A percentile compares a stretch with the other conserved stretches of the same genome.
Evolutionary conservation across 2,329 filamentous ascomycete genomes (phyloP).

Genomic region (Cladosporium sp.): DNA sequence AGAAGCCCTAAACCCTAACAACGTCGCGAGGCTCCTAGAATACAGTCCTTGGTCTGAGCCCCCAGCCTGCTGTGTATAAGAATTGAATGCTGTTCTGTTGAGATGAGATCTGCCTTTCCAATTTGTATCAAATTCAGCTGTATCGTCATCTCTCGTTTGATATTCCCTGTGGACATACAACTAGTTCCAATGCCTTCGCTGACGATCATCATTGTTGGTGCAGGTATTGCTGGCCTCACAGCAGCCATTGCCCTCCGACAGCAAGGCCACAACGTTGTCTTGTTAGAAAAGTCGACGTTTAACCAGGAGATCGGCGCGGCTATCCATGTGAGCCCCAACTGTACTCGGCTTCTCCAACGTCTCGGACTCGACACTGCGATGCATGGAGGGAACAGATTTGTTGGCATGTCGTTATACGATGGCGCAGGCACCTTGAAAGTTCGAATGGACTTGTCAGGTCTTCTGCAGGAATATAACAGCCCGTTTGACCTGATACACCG

Average conservation of each 20-base stretch:
- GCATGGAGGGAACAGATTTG: slow-evolving; percentile 10
- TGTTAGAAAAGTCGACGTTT: slow-evolving; percentile 44
- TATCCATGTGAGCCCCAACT: slow-evolving; percentile 57
- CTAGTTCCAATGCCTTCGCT: slow-evolving; percentile 8
- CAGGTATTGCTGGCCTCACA: slow-evolving; percentile 26
- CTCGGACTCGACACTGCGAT: slow-evolving; percentile 8
- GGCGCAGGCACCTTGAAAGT: slow-evolving; percentile 4
- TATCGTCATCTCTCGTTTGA: too few relatives aligned
- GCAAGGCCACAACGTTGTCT: slow-evolving; percentile 24
- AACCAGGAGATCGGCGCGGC: slow-evolving; percentile 55
- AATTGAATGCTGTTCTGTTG: too few relatives aligned
- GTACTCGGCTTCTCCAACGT: slow-evolving; percentile 49
- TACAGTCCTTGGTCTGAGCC: too few relatives aligned
- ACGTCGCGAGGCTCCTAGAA: too few relatives aligned
- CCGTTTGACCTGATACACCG: slow-evolving; percentile 26
- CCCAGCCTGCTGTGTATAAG: too few relatives aligned
- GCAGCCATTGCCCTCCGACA: slow-evolving; percentile 23
- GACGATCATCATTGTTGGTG: slow-evolving; percentile 21
- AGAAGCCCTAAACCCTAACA: too few relatives aligned
- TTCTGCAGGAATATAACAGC: slow-evolving; percentile 17
- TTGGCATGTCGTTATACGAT: slow-evolving; percentile 13
- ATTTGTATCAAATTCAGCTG: too few relatives aligned
- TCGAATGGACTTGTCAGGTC: slow-evolving; percentile 3
- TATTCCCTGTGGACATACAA: too few relatives aligned
- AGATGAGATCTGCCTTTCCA: too few relatives aligned